phyloP scores from a whole-genome alignment of 2,329 filamentous ascomycete genomes.

The Ceratocystis ficicola region DNA sequence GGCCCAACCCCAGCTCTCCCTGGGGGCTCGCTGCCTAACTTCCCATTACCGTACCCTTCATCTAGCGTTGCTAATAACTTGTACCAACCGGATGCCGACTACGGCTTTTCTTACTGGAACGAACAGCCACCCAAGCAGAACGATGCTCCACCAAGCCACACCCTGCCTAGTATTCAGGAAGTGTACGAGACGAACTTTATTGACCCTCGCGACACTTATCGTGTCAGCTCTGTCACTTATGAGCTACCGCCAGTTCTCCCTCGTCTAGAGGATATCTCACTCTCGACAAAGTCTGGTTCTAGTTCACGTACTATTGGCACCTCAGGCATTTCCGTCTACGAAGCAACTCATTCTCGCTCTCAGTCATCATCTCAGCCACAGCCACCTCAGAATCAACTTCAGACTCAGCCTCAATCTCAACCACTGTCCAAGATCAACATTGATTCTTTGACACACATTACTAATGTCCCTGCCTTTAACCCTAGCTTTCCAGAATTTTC shows the following conservation, averaged over 20 bases:
- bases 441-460: conserved; percentile 24
- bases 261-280: conserved; percentile 4
- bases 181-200: conserved; percentile 15
- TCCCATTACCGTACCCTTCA: conserved; percentile 10
- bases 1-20: not conserved
- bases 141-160: conserved; percentile 7
- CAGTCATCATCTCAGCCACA: not conserved
- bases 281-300: not conserved
- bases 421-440: conserved; percentile 15
- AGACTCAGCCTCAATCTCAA: not conserved
- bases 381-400: not conserved
- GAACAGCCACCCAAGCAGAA: conserved; percentile 14
- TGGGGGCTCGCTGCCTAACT: conserved; percentile 13
- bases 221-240: not conserved
- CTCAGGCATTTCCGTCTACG: not conserved
- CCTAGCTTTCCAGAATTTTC: conserved; percentile 7
- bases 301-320: not conserved
- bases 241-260: conserved; percentile 16
- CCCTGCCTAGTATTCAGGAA: conserved; percentile 17
- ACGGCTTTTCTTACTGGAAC: conserved; percentile 11
- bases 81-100: not conserved
- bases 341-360: not conserved
- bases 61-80: conserved; percentile 7
- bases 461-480: conserved; percentile 28
- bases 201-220: conserved; percentile 17